These are phyloP conservation scores for Lactarius evosmus DNA, from an alignment of 768 basidiomycete species.

Conservation along the genomic window DNA sequence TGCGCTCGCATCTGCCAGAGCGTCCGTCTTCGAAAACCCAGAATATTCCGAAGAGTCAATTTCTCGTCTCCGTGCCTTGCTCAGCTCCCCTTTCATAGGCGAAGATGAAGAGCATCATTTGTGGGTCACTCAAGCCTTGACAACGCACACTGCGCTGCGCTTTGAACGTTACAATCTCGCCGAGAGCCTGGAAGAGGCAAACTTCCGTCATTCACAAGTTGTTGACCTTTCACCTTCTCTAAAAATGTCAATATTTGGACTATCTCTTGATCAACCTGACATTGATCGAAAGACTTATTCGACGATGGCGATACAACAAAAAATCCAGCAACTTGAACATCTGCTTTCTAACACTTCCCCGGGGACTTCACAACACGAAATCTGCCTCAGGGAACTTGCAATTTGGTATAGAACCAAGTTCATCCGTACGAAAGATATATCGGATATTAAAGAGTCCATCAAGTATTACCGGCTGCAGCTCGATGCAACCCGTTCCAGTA, in stretches of 20 bases:
- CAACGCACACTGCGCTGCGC: not conserved
- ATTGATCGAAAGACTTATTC: not conserved
- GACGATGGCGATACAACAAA: not conserved
- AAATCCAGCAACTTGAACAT: not conserved
- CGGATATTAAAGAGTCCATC: not conserved
- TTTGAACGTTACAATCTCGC: not conserved
- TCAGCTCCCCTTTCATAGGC: not conserved
- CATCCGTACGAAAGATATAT: not conserved
- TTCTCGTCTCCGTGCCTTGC: not conserved
- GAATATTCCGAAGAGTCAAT: not conserved
- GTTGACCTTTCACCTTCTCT: not conserved
- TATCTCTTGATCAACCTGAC: no score
- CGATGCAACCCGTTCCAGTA: not conserved
- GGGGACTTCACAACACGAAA: not conserved
- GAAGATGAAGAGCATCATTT: not conserved
- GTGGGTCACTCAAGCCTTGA: not conserved
- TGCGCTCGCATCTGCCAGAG: not conserved
- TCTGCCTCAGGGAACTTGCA: not conserved
- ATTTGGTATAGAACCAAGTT: not conserved
- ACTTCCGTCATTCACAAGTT: not conserved
- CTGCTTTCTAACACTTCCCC: not conserved
- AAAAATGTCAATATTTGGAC: not conserved
- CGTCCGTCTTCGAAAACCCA: no score
- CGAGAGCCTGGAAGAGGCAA: not conserved
- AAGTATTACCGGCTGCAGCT: not conserved